phyloP scores from a whole-genome alignment of 768 basidiomycete species.

The Rhodotorula paludigena region DNA sequence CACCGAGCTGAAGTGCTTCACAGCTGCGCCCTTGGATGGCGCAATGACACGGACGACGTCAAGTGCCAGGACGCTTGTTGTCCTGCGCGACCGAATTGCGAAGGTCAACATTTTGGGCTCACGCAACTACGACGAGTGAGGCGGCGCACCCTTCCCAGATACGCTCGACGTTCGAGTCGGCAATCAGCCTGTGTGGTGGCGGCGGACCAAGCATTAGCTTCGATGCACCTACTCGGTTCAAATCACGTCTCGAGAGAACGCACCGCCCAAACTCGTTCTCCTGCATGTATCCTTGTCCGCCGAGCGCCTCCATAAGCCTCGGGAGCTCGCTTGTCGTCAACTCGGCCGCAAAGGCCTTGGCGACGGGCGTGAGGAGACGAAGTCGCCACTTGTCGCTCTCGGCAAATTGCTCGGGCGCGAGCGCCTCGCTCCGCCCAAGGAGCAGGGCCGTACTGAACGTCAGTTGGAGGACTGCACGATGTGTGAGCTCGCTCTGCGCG shows the following conservation, averaged over 20 bases:
- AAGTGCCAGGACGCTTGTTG: slow-evolving; percentile 59
- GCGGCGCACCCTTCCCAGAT: slow-evolving; percentile 64
- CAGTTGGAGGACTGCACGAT: slow-evolving; percentile 64
- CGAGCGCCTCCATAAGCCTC: slow-evolving; percentile 67
- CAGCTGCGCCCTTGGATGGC: slow-evolving; percentile 46
- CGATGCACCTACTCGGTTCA: too few species aligned
- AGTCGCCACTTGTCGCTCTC: slow-evolving; percentile 54
- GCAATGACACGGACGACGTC: slow-evolving; percentile 60
- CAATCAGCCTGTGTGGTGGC: slow-evolving; percentile 50
- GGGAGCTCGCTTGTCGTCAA: slow-evolving; percentile 63
- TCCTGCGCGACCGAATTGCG: neutral
- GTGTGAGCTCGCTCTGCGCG: slow-evolving; percentile 58
- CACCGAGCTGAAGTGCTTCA: slow-evolving; percentile 56
- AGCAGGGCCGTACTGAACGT: slow-evolving; percentile 59
- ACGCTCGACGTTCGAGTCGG: slow-evolving; percentile 68
- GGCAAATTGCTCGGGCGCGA: slow-evolving; percentile 40
- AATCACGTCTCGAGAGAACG: neutral
- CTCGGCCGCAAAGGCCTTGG: slow-evolving; percentile 67
- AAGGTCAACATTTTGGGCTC: neutral
- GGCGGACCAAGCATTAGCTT: slow-evolving; percentile 29
- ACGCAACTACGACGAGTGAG: slow-evolving; percentile 37
- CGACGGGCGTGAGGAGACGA: slow-evolving; percentile 62
- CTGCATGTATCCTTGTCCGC: slow-evolving; percentile 78
- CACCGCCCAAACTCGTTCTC: slow-evolving; percentile 64
- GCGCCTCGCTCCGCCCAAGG: slow-evolving; percentile 60